phyloP scores from a whole-genome alignment of 2,329 filamentous ascomycete genomes.

The Colletotrichum cereale region DNA sequence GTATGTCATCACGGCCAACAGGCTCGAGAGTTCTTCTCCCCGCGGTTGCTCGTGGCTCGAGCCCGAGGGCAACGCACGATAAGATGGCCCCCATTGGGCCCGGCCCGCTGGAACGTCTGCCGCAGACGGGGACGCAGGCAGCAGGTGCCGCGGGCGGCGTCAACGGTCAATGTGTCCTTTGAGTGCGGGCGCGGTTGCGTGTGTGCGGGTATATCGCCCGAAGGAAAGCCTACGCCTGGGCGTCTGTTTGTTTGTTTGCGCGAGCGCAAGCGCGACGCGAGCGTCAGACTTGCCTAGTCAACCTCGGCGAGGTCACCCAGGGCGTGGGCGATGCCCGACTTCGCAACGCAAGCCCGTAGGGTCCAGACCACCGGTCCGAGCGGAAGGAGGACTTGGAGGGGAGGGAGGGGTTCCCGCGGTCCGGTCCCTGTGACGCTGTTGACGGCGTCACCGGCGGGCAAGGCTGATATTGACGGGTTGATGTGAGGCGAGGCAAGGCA shows the following conservation, averaged over 20 bases:
- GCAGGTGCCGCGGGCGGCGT: conserved; percentile 14
- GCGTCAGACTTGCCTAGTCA: background rate
- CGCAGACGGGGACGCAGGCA: conserved; percentile 17
- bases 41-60: background rate
- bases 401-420: too few relatives aligned
- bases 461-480: conserved; percentile 17
- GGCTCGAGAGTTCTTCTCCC: background rate
- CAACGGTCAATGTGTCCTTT: background rate
- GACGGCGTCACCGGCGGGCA: background rate
- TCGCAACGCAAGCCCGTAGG: background rate
- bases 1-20: background rate
- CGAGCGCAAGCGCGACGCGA: conserved; percentile 25
- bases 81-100: background rate
- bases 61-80: background rate
- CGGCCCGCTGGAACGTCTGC: background rate
- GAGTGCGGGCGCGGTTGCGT: background rate
- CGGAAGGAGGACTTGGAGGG: background rate
- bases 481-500: background rate
- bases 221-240: conserved; percentile 7
- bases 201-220: background rate
- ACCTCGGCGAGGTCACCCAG: background rate
- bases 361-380: conserved; percentile 26
- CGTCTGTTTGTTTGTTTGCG: conserved; percentile 9
- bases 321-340: background rate
- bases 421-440: background rate